Conservation (phyloP, 371 early-diverging fungal species). For the Mortierella sp. region DNA sequence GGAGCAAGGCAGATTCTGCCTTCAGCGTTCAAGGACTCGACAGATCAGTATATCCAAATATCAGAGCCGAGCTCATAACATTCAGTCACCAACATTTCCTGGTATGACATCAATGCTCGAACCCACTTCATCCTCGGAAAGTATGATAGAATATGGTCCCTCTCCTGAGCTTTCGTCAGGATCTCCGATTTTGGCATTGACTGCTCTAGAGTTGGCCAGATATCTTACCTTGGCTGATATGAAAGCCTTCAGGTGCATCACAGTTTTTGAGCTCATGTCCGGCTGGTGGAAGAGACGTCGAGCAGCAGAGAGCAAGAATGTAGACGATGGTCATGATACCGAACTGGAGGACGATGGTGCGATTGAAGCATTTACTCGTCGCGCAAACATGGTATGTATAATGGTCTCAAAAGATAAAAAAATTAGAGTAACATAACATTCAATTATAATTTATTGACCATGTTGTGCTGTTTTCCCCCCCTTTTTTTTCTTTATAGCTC, state of each 20-base stretch:
- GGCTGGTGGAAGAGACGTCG: slow-evolving; percentile 56
- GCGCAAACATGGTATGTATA: slow-evolving; percentile 58
- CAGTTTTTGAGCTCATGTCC: slow-evolving; percentile 60
- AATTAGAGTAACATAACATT: neutral
- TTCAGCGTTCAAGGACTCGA: slow-evolving; percentile 49
- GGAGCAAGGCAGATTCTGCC: slow-evolving; percentile 54
- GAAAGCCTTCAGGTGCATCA: slow-evolving; percentile 59
- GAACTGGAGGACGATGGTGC: slow-evolving; percentile 48
- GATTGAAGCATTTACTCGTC: slow-evolving; percentile 62
- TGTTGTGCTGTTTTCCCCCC: neutral
- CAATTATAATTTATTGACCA: neutral
- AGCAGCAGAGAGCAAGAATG: slow-evolving; percentile 25
- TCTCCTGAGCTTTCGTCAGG: slow-evolving; percentile 29
- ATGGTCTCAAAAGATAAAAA: neutral
- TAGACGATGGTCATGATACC: slow-evolving; percentile 1
- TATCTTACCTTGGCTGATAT: slow-evolving; percentile 64
- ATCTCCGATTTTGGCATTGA: slow-evolving; percentile 55
- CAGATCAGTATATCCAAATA: slow-evolving; percentile 36
- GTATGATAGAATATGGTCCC: slow-evolving; percentile 27
- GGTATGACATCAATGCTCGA: neutral
- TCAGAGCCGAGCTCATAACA: slow-evolving; percentile 15
- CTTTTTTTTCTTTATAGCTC: slow-evolving; percentile 32
- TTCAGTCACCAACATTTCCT: slow-evolving; percentile 1
- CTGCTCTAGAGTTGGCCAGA: slow-evolving; percentile 60
- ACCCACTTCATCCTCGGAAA: slow-evolving; percentile 1